phyloP scores from a whole-genome alignment of 768 basidiomycete genomes.

The Mycena haematopus region DNA sequence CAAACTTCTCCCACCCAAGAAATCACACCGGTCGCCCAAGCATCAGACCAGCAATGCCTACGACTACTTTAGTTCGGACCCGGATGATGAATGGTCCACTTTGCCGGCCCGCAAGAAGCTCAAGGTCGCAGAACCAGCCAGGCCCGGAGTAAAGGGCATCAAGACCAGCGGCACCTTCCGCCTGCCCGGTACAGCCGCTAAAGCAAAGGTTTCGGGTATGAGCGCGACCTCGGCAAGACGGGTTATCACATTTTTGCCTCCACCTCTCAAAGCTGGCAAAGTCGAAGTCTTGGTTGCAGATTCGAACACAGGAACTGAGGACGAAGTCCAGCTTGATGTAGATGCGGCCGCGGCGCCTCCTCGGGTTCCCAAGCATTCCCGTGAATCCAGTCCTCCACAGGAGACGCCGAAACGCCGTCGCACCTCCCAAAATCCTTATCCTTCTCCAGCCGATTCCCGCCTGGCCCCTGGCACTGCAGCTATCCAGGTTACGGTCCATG shows the following conservation, averaged over 20 bases:
- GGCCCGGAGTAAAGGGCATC: constrained; percentile 16
- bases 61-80: constrained; percentile 33
- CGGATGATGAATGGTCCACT: constrained; percentile 47
- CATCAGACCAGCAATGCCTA: constrained; percentile 35
- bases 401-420: constrained; percentile 27
- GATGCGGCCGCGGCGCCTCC: background rate
- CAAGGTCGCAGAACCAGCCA: constrained; percentile 25
- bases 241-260: constrained; percentile 29
- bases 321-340: background rate
- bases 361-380: constrained; percentile 5
- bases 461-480: constrained; percentile 6
- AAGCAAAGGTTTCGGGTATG: constrained; percentile 22
- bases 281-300: constrained; percentile 18
- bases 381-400: background rate
- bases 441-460: constrained; percentile 23
- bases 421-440: constrained; percentile 20
- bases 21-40: background rate
- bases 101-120: constrained; percentile 41
- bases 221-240: constrained; percentile 21
- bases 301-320: background rate
- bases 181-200: constrained; percentile 15
- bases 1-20: constrained; percentile 2
- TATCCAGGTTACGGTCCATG: background rate
- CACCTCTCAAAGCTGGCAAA: constrained; percentile 23
- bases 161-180: constrained; percentile 25